These are phyloP conservation scores for Cercophora sp. DNA, from an alignment of 495 filamentous ascomycete species.

Conservation along the genomic window DNA sequence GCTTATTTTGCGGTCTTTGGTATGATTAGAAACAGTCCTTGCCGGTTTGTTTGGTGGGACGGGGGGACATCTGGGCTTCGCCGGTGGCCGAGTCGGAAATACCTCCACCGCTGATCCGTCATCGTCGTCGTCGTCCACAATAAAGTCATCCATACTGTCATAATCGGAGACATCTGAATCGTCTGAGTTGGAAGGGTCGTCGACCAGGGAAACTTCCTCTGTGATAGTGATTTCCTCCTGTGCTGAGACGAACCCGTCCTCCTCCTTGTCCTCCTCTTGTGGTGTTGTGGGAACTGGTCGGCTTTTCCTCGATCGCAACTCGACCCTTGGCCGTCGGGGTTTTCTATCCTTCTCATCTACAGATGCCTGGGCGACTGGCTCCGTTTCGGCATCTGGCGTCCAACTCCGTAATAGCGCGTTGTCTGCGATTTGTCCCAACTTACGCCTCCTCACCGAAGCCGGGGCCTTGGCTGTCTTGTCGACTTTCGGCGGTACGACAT, in stretches of 20 bases:
- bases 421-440: constrained; percentile 18
- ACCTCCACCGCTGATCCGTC: constrained; percentile 6
- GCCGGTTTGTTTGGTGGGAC: too few relatives aligned
- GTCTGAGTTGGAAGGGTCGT: constrained; percentile 16
- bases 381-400: constrained; percentile 16
- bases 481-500: neutral
- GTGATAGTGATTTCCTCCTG: constrained; percentile 22
- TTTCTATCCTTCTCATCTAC: neutral
- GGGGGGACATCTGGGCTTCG: constrained; percentile 10
- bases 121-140: constrained; percentile 13
- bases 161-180: constrained; percentile 17
- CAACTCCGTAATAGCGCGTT: constrained; percentile 21
- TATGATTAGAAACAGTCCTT: too few relatives aligned
- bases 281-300: constrained; percentile 16
- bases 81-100: neutral
- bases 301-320: constrained; percentile 22
- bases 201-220: constrained; percentile 21
- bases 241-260: constrained; percentile 20
- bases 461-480: constrained; percentile 8
- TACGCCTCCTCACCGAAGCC: constrained; percentile 19
- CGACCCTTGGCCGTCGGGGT: constrained; percentile 10
- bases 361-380: neutral
- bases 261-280: constrained; percentile 8
- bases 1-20: too few relatives aligned
- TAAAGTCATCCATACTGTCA: constrained; percentile 11